These are phyloP conservation scores for Ceratonia siliqua DNA, from an alignment of 306 rosid genomes.

Conservation along the genomic window DNA sequence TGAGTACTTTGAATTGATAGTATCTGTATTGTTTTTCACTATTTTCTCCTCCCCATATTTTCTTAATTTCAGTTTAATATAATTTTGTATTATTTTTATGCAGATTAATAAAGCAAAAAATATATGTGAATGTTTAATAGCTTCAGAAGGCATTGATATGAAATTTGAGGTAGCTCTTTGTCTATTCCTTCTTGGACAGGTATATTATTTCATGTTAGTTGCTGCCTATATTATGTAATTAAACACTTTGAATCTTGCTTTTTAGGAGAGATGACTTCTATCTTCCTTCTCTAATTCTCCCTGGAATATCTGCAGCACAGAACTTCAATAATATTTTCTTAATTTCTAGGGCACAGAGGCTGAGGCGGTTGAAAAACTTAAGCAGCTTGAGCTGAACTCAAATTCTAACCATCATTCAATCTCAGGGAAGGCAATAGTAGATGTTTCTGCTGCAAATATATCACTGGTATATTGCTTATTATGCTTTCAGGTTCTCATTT, in stretches of 20 bases:
- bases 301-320: conserved; percentile 2
- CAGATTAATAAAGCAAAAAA: conserved; percentile 77
- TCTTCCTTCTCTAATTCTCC: conserved; percentile 9
- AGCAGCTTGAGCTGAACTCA: conserved; percentile 66
- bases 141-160: conserved; percentile 83
- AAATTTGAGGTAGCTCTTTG: conserved; percentile 89
- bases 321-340: conserved; percentile 33
- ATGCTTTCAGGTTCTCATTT: conserved; percentile 28
- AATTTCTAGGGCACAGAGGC: conserved; percentile 74
- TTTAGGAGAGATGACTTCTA: conserved; percentile 31
- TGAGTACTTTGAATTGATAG: neutral
- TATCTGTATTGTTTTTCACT: neutral
- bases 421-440: conserved; percentile 69
- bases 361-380: conserved; percentile 73
- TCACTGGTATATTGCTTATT: conserved; percentile 60
- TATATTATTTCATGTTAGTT: conserved; percentile 34
- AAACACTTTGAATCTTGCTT: conserved; percentile 33
- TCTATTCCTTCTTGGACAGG: conserved; percentile 83
- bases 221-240: conserved; percentile 26
- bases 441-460: conserved; percentile 56
- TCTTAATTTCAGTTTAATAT: conserved; percentile 26
- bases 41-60: neutral
- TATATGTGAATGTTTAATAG: conserved; percentile 81
- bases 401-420: conserved; percentile 58
- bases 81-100: conserved; percentile 33